These are phyloP conservation scores for Meyerozyma elateridarum DNA, from an alignment of 1,139 yeast genomes.

Conservation along the genomic window DNA sequence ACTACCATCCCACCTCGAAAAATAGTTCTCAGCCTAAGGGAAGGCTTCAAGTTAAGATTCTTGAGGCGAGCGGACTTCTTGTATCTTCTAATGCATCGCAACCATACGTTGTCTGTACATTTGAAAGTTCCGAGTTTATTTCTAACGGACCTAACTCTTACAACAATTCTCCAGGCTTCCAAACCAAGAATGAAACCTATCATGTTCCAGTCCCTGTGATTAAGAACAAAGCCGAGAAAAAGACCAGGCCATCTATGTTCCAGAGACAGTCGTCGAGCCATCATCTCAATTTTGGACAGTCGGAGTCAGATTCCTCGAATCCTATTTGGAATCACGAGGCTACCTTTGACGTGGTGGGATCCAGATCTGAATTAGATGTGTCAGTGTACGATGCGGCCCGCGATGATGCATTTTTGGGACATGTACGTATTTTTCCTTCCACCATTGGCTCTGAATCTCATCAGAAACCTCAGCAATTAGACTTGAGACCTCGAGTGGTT, in stretches of 20 bases:
- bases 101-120: conserved; percentile 91
- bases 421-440: conserved; percentile 67
- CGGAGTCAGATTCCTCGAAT: conserved; percentile 42
- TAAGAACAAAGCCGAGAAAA: conserved; percentile 15
- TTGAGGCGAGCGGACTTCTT: conserved; percentile 69
- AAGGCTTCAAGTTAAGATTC: conserved; percentile 71
- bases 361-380: conserved; percentile 76
- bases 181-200: conserved; percentile 5
- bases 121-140: conserved; percentile 87
- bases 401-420: conserved; percentile 84
- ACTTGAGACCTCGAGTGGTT: conserved; percentile 64
- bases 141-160: conserved; percentile 73
- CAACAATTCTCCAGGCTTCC: conserved; percentile 32
- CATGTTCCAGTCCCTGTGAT: conserved; percentile 13
- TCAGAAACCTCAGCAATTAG: conserved; percentile 62
- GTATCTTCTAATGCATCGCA: conserved; percentile 52
- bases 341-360: conserved; percentile 83
- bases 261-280: conserved; percentile 66
- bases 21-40: conserved; percentile 61
- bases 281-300: conserved; percentile 34
- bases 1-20: conserved; percentile 21
- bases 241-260: conserved; percentile 43
- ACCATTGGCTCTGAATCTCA: conserved; percentile 38
- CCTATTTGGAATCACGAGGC: conserved; percentile 93
- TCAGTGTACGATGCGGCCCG: conserved; percentile 81